Evolutionary conservation across 495 filamentous ascomycete genomes (phyloP), one percentile per base, ranked within the genome.

Genomic region (Annulohypoxylon stygium): DNA sequence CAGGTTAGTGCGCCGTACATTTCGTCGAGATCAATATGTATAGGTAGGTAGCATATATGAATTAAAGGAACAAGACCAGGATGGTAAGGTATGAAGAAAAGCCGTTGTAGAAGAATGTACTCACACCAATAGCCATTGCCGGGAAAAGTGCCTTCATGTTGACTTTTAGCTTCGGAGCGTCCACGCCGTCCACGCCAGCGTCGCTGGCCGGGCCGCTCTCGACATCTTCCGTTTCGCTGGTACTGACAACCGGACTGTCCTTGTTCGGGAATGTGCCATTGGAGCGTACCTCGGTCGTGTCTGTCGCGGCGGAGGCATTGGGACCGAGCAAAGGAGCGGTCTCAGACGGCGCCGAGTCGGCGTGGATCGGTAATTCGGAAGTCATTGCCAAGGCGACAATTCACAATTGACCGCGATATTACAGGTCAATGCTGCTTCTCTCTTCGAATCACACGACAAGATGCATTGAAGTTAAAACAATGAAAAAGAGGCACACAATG

Each of bases 81-180:
- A 30, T 30, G 30, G 30, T 30, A 30, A 30, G 54, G 18, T 20
- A 12, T 18, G 33, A 33, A 39, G 10, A 16, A 34, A 37, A 1
- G 33, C 5, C 7, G 53, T 36, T 18, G 23, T 20, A 43, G 14
- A 45, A 58, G 20, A 47, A 55, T 34, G 12, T 9, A 80, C 83
- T 80, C 80, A 89, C 87, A 30, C 90, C 89, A 58, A 91, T 84
- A 23, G 81, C 83, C 8, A 91, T 67, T 4, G 88, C 88, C 23
- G 88, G 88, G 33, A 90, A 67, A 47, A 91, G 82, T 58, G 83
- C 82, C 43, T 82, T 80, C 78, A 91, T 81, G 69, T 79, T 83
- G 39, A 80, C 78, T 60, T 79, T 78, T 69, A 71, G 60, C 53
- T 80, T 78, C 12, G 65, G 63, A 0, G 45, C 59, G 36, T 63